These are phyloP conservation scores for Cardamine chenopodiifolia DNA, from an alignment of 345 rosid genomes.

Conservation along the genomic window DNA sequence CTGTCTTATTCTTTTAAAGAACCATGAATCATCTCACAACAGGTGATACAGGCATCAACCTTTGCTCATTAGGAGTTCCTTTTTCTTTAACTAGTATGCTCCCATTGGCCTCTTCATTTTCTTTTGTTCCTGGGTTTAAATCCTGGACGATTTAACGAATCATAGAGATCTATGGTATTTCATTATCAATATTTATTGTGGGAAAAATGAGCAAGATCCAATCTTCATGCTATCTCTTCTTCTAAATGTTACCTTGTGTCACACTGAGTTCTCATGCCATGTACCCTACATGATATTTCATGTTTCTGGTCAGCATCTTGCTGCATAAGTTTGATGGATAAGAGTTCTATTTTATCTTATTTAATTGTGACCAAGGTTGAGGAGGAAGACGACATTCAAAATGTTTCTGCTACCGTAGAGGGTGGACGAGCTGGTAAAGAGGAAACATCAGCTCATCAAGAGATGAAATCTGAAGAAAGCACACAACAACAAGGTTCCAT, in stretches of 20 bases:
- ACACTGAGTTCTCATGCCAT: constrained; percentile 30
- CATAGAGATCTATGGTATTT: constrained; percentile 10
- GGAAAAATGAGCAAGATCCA: constrained; percentile 9
- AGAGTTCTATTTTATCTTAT: constrained; percentile 34
- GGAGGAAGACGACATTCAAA: constrained; percentile 75
- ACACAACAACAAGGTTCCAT: constrained; percentile 49
- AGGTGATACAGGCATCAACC: constrained; percentile 12
- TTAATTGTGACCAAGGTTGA: constrained; percentile 69
- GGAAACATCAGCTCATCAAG: constrained; percentile 50
- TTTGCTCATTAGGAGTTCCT: neutral
- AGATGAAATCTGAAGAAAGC: constrained; percentile 43
- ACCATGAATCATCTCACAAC: constrained; percentile 15
- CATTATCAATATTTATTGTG: constrained; percentile 8
- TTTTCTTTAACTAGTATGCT: constrained; percentile 17
- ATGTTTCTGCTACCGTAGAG: constrained; percentile 54
- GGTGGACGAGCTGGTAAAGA: constrained; percentile 55
- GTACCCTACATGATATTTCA: constrained; percentile 10
- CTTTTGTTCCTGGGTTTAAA: constrained; percentile 18
- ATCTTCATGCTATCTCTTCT: constrained; percentile 7
- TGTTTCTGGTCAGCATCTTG: constrained; percentile 20
- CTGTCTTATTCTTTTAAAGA: constrained; percentile 19
- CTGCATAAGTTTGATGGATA: constrained; percentile 9
- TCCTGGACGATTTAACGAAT: constrained; percentile 14
- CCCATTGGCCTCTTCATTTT: constrained; percentile 26
- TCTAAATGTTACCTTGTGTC: constrained; percentile 3